Conservation (phyloP, 1,284 basidiomycete species). For the Ceratobasidium sp. region DNA sequence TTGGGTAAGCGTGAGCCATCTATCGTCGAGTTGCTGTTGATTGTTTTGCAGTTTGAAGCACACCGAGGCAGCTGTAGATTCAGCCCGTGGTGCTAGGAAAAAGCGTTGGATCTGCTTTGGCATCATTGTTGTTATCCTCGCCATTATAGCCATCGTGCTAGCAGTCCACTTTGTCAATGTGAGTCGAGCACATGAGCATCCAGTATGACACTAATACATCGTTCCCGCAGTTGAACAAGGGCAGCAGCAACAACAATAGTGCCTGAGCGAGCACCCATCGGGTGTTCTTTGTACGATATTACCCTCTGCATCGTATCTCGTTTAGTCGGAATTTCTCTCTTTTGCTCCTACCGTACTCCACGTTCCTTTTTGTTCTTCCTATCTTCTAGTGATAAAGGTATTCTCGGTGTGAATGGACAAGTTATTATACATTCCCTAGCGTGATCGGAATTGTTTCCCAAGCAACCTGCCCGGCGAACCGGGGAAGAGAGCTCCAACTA, state of each 20-base stretch:
- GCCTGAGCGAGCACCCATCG: neutral
- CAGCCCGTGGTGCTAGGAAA: constrained; percentile 59
- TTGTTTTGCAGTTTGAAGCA: constrained; percentile 51
- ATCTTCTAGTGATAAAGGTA: constrained; percentile 16
- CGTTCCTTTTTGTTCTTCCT: constrained; percentile 29
- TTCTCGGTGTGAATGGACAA: constrained; percentile 11
- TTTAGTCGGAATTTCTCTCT: constrained; percentile 38
- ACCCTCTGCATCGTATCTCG: constrained; percentile 36
- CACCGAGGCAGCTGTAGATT: constrained; percentile 59
- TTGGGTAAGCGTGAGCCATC: constrained; percentile 51
- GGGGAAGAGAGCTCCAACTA: no score
- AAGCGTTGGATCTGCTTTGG: constrained; percentile 60
- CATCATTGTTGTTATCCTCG: constrained; percentile 56
- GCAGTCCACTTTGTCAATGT: constrained; percentile 59
- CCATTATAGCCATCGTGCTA: constrained; percentile 68
- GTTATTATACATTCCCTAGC: neutral
- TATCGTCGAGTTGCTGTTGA: neutral
- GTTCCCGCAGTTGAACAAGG: constrained; percentile 10
- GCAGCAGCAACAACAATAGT: neutral
- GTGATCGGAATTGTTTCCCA: constrained; percentile 4
- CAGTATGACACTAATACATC: neutral
- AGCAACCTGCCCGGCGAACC: neutral
- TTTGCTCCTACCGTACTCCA: constrained; percentile 24
- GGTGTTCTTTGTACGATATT: constrained; percentile 12
- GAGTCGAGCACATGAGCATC: neutral